Percentiles rank a stretch among this genome's conserved stretches.
phyloP scores from a whole-genome alignment of 148 eudicot species.

The Vaccinium vitisidaea region DNA sequence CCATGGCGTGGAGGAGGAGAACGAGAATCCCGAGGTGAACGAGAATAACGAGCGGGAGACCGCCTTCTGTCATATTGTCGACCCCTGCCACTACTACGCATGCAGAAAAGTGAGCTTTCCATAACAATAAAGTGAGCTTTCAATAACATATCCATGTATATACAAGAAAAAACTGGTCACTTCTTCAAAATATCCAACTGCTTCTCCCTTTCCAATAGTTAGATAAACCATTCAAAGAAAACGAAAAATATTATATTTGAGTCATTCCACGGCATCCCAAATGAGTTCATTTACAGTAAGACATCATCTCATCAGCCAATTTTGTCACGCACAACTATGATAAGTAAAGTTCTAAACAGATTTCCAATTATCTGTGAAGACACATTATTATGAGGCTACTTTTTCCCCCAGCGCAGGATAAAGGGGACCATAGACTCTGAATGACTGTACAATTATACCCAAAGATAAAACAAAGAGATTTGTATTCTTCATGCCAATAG shows the following conservation, averaged over 20 bases:
- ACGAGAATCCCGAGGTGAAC: conserved; percentile 55
- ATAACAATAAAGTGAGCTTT: neutral
- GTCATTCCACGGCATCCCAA: neutral
- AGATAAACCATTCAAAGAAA: neutral
- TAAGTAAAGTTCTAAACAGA: neutral
- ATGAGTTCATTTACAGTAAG: neutral
- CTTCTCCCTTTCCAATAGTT: neutral
- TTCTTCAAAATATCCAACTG: neutral
- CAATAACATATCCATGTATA: neutral
- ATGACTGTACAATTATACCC: neutral
- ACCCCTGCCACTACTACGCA: conserved; percentile 29
- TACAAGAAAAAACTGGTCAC: neutral
- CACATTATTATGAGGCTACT: neutral
- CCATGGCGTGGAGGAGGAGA: conserved; percentile 74
- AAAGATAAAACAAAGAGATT: neutral
- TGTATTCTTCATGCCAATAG: neutral
- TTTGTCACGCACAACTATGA: neutral
- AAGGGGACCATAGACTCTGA: neutral
- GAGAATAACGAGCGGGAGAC: conserved; percentile 72
- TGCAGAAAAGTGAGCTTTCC: neutral
- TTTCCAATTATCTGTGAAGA: neutral
- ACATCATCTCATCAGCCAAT: neutral
- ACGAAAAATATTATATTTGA: neutral
- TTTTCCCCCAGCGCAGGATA: neutral
- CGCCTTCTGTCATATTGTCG: conserved; percentile 66